phyloP scores from a whole-genome alignment of 306 rosid species.

The Citrullus colocynthis region DNA sequence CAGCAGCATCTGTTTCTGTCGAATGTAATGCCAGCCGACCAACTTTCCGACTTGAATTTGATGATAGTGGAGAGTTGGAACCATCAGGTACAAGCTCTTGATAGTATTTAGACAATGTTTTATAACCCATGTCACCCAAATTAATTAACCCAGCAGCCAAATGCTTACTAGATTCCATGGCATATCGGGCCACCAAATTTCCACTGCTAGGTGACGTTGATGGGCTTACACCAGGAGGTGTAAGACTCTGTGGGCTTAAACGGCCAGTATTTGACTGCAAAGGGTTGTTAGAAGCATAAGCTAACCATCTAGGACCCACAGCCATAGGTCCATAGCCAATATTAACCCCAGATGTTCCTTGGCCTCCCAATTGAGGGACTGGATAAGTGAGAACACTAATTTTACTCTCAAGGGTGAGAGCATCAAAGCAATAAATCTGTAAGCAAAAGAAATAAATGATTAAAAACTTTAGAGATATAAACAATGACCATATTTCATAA shows the following conservation, averaged over 20 bases:
- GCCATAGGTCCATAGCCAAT: slow-evolving; percentile 98
- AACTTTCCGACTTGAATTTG: slow-evolving; percentile 72
- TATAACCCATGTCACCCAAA: slow-evolving; percentile 88
- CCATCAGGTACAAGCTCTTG: slow-evolving; percentile 88
- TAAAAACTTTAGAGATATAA: neutral
- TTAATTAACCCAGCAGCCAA: slow-evolving; percentile 76
- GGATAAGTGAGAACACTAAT: slow-evolving; percentile 94
- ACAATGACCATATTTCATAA: slow-evolving; percentile 12
- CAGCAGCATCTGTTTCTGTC: slow-evolving; percentile 60
- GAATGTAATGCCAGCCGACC: slow-evolving; percentile 51
- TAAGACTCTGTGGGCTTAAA: slow-evolving; percentile 81
- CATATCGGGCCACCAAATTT: slow-evolving; percentile 86
- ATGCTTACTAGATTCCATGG: slow-evolving; percentile 97
- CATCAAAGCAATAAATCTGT: slow-evolving; percentile 96
- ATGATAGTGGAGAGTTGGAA: slow-evolving; percentile 73
- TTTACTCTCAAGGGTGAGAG: slow-evolving; percentile 83
- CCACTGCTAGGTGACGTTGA: slow-evolving; percentile 89
- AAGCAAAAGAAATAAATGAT: slow-evolving; percentile 16
- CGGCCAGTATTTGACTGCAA: slow-evolving; percentile 53
- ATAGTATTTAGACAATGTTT: slow-evolving; percentile 83
- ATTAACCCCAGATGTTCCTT: slow-evolving; percentile 72
- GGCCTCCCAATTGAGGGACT: slow-evolving; percentile 85
- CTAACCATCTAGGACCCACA: slow-evolving; percentile 91
- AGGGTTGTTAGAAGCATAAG: slow-evolving; percentile 80
- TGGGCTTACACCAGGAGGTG: slow-evolving; percentile 86